phyloP scores from a whole-genome alignment of 192 early-diverging fungal genomes.

The Phlyctochytrium arcticum region DNA sequence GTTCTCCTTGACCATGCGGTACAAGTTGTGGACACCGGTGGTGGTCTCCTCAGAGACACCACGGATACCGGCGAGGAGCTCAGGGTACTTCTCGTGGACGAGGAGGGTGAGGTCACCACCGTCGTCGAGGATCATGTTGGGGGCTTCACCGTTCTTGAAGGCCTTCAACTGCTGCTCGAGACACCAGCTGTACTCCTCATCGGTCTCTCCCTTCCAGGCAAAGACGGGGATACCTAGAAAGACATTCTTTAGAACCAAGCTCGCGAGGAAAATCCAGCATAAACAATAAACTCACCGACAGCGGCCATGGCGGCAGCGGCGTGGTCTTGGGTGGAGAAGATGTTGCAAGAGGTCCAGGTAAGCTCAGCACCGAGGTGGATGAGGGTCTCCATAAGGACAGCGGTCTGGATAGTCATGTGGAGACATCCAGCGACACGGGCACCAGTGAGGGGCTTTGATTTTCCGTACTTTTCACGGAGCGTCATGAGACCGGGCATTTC shows the following conservation, averaged over 20 bases:
- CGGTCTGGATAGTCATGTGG: slow-evolving; percentile 99
- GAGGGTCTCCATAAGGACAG: slow-evolving; percentile 96
- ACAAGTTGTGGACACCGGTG: slow-evolving; percentile 99
- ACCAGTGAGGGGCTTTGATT: slow-evolving; percentile 83
- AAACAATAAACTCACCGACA: slow-evolving; percentile 40
- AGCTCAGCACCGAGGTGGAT: slow-evolving; percentile 94
- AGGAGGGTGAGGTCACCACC: slow-evolving; percentile 95
- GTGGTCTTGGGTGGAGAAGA: slow-evolving; percentile 99
- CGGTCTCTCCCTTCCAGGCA: slow-evolving; percentile 99
- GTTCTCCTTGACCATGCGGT: slow-evolving; percentile 97
- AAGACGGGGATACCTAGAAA: slow-evolving; percentile 83
- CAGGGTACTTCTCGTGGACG: slow-evolving; percentile 95
- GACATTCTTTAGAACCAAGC: neutral
- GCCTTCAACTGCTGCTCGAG: slow-evolving; percentile 89
- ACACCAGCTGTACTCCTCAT: slow-evolving; percentile 99
- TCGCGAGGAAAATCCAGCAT: neutral
- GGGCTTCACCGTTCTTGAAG: slow-evolving; percentile 89
- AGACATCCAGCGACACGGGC: slow-evolving; percentile 96
- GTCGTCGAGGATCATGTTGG: slow-evolving; percentile 99
- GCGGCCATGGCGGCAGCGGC: slow-evolving; percentile 97
- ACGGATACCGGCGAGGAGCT: slow-evolving; percentile 77
- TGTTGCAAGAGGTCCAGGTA: slow-evolving; percentile 82
- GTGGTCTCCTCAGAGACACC: slow-evolving; percentile 99
- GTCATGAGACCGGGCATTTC: slow-evolving; percentile 99
- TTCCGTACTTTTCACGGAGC: slow-evolving; percentile 89